Evolutionary conservation across 495 filamentous ascomycete genomes (phyloP), one percentile per base, ranked within the genome.

Genomic region (Hyaloscypha hepaticicola): DNA sequence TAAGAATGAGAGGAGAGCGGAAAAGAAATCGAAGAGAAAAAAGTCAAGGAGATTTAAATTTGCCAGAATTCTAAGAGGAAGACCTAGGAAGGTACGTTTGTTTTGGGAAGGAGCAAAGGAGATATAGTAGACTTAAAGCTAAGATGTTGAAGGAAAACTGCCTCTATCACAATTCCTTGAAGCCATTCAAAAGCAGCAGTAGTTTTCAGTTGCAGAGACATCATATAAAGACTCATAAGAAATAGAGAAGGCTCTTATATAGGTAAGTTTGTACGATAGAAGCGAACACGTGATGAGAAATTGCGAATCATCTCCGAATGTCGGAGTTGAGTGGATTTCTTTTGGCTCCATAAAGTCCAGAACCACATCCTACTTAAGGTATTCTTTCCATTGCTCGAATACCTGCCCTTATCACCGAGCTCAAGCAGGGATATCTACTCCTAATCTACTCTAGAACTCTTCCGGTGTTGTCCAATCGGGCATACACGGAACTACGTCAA

Each of bases 401-500:
- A 16, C 19, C 16, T 45, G 38, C 38, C 38, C 38, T 45, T 45
- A 4, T 19, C 38, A 45, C 11, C 6, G 38, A 45, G 11, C 4
- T 4, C 6, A 9, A 0, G 11, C 11, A 45, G 38, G 38, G 38
- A 45, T 45, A 11, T 14, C 9, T 14, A 45, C 5, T 45, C 38
- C 38, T 45, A 19, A 14, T 45, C 22, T 53, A 25, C 50, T 53
- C 25, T 53, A 53, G 50, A 53, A 14, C 50, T 53, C 33, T 59
- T 49, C 27, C 26, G 19, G 61, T 27, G 28, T 38, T 58, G 38
- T 57, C 58, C 65, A 56, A 67, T 67, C 68, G 61, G 65, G 50
- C 59, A 50, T 3, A 19, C 41, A 56, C 58, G 61, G 58, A 49
- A 31, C 34, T 58, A 74, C 72, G 70, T 72, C 72, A n/a, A n/a